These are phyloP conservation scores for Phytopythium delawarense DNA, from an alignment of 352 stramenopile genomes.

Conservation along the genomic window DNA sequence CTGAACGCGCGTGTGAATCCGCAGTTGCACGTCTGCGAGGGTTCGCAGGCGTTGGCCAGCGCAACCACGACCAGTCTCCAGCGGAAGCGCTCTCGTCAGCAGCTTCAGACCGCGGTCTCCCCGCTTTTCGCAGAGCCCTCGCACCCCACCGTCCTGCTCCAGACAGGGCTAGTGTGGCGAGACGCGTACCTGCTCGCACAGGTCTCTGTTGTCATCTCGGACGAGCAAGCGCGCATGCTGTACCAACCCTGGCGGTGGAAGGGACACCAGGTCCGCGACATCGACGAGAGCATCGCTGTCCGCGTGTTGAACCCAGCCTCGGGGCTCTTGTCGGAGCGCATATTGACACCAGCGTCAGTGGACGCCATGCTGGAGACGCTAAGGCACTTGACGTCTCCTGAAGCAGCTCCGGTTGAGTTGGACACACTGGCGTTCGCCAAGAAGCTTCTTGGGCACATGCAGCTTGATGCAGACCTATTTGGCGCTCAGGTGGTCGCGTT, in stretches of 20 bases:
- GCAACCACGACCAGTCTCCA: slow-evolving; percentile 10
- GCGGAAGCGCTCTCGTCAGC: slow-evolving; percentile 19
- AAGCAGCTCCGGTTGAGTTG: slow-evolving; percentile 4
- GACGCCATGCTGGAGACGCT: slow-evolving; percentile 10
- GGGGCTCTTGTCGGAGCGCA: slow-evolving; percentile 16
- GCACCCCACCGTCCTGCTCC: slow-evolving; percentile 22
- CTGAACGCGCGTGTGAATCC: slow-evolving; percentile 35
- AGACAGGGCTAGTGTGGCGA: slow-evolving; percentile 56
- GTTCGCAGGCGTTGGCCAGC: not conserved
- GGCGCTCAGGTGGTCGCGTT: slow-evolving; percentile 52
- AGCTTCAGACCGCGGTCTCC: slow-evolving; percentile 13
- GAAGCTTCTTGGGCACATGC: slow-evolving; percentile 28
- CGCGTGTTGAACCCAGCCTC: slow-evolving; percentile 44
- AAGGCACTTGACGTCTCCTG: not conserved
- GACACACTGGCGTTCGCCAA: slow-evolving; percentile 29
- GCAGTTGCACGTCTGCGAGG: slow-evolving; percentile 15
- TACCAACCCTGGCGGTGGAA: slow-evolving; percentile 7
- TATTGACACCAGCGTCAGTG: slow-evolving; percentile 17
- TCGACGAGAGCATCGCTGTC: slow-evolving; percentile 22
- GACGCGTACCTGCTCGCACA: slow-evolving; percentile 43
- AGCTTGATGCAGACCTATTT: slow-evolving; percentile 56
- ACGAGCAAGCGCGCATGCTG: slow-evolving; percentile 1
- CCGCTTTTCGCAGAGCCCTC: slow-evolving; percentile 11
- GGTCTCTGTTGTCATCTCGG: slow-evolving; percentile 18
- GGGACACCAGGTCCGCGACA: slow-evolving; percentile 14